Evolutionary conservation across 108 stramenopile species (phyloP).

Genomic region (Chaetoceros muelleri): DNA sequence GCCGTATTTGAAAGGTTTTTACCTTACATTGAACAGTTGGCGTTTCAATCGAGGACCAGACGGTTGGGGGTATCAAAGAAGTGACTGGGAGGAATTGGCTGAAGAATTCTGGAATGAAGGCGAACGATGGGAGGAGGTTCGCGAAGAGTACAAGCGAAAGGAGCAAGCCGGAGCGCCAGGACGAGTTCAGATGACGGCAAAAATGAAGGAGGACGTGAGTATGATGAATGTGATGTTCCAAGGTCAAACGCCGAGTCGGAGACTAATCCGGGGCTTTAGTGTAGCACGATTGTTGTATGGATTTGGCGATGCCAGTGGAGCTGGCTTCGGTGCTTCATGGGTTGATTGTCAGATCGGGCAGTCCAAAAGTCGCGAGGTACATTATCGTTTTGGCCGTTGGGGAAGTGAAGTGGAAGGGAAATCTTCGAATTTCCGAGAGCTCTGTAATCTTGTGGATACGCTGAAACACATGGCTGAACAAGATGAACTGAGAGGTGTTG

Average conservation of each 20-base stretch:
- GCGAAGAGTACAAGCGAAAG: not conserved
- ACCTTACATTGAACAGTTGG: not conserved
- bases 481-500: conserved; percentile 7
- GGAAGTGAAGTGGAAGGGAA: not conserved
- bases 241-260: too few species aligned
- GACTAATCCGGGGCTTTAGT: too few species aligned
- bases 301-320: too few species aligned
- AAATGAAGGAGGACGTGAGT: too few species aligned
- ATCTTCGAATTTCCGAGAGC: conserved; percentile 16
- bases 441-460: conserved; percentile 11
- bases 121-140: not conserved
- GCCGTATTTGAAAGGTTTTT: not conserved
- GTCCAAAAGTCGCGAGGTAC: too few species aligned
- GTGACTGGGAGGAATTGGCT: not conserved
- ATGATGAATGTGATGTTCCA: too few species aligned
- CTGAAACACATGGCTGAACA: conserved; percentile 2
- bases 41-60: not conserved
- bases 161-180: not conserved
- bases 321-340: too few species aligned
- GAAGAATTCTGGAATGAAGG: not conserved
- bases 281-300: too few species aligned
- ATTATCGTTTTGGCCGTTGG: conserved; percentile 13
- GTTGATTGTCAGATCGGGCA: too few species aligned
- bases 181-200: too few species aligned
- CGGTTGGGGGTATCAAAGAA: not conserved